phyloP scores from a whole-genome alignment of 2,329 filamentous ascomycete species.

The Sclerotinia subarctica region DNA sequence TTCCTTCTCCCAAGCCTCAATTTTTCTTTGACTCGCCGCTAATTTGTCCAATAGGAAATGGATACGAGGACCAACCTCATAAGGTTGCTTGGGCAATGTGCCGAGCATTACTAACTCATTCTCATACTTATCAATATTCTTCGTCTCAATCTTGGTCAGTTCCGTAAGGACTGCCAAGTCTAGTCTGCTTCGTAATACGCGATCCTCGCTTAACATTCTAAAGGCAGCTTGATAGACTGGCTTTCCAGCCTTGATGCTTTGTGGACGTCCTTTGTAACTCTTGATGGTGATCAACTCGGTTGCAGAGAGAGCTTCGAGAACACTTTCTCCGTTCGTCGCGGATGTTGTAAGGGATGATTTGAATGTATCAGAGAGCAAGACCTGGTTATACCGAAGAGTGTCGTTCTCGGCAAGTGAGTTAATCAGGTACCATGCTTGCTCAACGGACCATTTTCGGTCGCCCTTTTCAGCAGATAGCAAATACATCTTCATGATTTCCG shows the following conservation, averaged over 20 bases:
- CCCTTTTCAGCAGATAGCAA: slow-evolving; percentile 56
- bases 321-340: slow-evolving; percentile 64
- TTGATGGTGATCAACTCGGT: slow-evolving; percentile 81
- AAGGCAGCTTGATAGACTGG: slow-evolving; percentile 88
- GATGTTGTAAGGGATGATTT: slow-evolving; percentile 50
- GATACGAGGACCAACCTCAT: slow-evolving; percentile 63
- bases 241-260: slow-evolving; percentile 73
- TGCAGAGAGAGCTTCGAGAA: slow-evolving; percentile 76
- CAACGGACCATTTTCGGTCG: slow-evolving; percentile 67
- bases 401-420: slow-evolving; percentile 69
- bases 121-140: slow-evolving; percentile 75
- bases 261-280: slow-evolving; percentile 71
- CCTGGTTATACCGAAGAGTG: slow-evolving; percentile 76
- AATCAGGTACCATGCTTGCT: slow-evolving; percentile 89
- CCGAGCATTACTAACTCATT: slow-evolving; percentile 71
- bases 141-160: slow-evolving; percentile 67
- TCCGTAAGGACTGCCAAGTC: slow-evolving; percentile 68
- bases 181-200: slow-evolving; percentile 69
- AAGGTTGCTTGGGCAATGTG: slow-evolving; percentile 65
- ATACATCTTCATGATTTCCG: slow-evolving; percentile 92
- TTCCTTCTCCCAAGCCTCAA: slow-evolving; percentile 70
- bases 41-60: slow-evolving; percentile 74
- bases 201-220: slow-evolving; percentile 64
- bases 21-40: slow-evolving; percentile 68
- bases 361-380: slow-evolving; percentile 75